A percentile compares a stretch with the other conserved stretches of the same genome.
phyloP scores from a whole-genome alignment of 2,329 filamentous ascomycete genomes.

The Alternaria burnsii region DNA sequence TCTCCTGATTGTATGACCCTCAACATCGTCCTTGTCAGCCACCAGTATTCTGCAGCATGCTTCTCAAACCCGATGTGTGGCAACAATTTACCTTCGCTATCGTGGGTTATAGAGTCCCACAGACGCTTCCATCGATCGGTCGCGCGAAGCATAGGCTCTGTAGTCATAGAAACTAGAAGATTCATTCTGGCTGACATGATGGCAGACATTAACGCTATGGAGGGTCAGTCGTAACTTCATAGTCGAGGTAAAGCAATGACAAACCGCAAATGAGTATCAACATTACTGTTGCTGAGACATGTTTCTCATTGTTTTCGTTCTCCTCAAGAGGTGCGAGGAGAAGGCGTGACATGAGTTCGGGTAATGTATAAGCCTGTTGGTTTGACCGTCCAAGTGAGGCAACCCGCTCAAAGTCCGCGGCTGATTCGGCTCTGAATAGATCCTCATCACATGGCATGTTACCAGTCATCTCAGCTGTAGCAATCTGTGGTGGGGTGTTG shows the following conservation, averaged over 20 bases:
- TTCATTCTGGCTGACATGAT: neutral
- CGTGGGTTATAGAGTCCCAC: neutral
- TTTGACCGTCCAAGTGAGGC: neutral
- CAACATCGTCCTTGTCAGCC: neutral
- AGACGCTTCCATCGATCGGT: neutral
- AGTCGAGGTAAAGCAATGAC: neutral
- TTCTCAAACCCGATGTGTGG: neutral
- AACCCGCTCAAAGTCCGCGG: neutral
- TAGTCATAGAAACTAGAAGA: neutral
- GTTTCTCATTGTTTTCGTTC: neutral
- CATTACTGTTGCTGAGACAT: neutral
- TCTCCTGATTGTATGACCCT: neutral
- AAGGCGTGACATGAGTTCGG: neutral
- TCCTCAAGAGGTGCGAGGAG: neutral
- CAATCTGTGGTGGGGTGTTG: neutral
- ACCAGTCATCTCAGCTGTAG: neutral
- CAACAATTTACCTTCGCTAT: neutral
- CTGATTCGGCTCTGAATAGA: neutral
- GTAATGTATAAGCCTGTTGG: neutral
- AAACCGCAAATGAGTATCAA: neutral
- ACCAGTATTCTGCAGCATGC: neutral
- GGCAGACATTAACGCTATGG: neutral
- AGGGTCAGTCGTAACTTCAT: neutral
- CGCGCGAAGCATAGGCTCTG: neutral
- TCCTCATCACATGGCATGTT: neutral